Conservation (phyloP, 2,329 filamentous ascomycete genomes). For the Hirsutella thompsonii region DNA sequence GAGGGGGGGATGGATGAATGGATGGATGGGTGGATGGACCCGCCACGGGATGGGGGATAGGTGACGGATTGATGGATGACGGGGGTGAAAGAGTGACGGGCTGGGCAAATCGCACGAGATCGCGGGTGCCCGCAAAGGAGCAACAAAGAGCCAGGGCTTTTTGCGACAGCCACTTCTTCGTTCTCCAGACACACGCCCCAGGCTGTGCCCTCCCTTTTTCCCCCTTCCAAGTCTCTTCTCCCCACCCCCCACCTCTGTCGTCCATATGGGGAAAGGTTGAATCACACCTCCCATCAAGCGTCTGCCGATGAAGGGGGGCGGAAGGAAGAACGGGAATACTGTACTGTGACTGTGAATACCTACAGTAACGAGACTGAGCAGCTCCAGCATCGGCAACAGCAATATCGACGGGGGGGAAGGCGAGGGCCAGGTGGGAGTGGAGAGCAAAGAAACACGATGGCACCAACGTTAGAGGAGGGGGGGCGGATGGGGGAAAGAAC, state of each 20-base stretch:
- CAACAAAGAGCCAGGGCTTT: constrained; percentile 1
- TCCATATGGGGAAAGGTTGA: background rate
- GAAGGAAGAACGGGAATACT: background rate
- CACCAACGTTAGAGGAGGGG: background rate
- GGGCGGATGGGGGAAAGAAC: background rate
- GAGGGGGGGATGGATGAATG: no score
- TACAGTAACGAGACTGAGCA: background rate
- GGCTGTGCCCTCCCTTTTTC: background rate
- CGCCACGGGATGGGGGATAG: constrained; percentile 6
- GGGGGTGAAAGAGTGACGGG: constrained; percentile 6
- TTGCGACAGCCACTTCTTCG: background rate
- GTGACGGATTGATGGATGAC: no score
- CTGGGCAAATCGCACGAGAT: constrained; percentile 8
- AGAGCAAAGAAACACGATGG: background rate
- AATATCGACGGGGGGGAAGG: background rate
- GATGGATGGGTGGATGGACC: constrained; percentile 1
- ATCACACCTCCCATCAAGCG: constrained; percentile 13
- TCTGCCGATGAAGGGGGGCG: constrained; percentile 16
- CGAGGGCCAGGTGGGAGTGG: background rate
- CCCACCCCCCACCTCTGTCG: background rate
- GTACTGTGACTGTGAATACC: no score
- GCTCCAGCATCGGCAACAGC: background rate
- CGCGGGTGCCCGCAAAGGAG: background rate
- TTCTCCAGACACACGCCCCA: background rate
- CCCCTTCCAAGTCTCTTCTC: background rate